Evolutionary conservation across 1,139 yeast genomes (phyloP), one percentile per base, ranked within the genome.

Genomic region (Diutina pseudorugosa): DNA sequence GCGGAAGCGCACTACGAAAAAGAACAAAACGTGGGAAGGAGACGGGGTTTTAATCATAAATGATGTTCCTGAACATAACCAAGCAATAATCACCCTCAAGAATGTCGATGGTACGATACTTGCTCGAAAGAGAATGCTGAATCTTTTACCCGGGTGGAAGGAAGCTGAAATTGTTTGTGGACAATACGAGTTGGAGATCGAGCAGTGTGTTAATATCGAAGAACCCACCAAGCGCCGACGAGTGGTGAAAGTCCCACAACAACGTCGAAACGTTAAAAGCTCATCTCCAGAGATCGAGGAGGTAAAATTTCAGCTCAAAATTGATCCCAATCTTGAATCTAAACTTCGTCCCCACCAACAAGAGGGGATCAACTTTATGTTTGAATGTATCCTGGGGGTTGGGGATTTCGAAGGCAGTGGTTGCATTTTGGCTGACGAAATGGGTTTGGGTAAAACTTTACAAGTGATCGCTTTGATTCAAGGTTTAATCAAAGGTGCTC

Each of bases 361-460:
- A 12, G 93, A 85, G 58, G 98, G 96, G 1, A 86, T 91, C 0
- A 65, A 67, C 52, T 93, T 93, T 61, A 69, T 93, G 60, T 88
- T 89, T 61, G 86, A 86, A 54, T 88, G 96, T 59, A 75, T 90
- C 1, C 79, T 85, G 83, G 95, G 95, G 0, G 67, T 75, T 55
- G 66, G 75, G 3, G 41, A n/a, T 16, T 19, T 11, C 7, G 43
- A 41, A n/a, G 51, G 53, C 36, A 20, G 27, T n/a, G 98, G 98
- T 0, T 93, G 94, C 2, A 69, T 93, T 7, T 66, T 93, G 51
- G 98, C 98, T 0, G 98, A 93, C 65, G 98, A 93, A 62, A 93
- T 93, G 98, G 98, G 98, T 0, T 71, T 93, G 25, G 99, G 99
- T 0, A 93, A 93, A 62, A 91, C 98, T 0, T 67, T 93, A 41